phyloP scores from a whole-genome alignment of 805 yeast species.

The Cephaloascus fragrans region DNA sequence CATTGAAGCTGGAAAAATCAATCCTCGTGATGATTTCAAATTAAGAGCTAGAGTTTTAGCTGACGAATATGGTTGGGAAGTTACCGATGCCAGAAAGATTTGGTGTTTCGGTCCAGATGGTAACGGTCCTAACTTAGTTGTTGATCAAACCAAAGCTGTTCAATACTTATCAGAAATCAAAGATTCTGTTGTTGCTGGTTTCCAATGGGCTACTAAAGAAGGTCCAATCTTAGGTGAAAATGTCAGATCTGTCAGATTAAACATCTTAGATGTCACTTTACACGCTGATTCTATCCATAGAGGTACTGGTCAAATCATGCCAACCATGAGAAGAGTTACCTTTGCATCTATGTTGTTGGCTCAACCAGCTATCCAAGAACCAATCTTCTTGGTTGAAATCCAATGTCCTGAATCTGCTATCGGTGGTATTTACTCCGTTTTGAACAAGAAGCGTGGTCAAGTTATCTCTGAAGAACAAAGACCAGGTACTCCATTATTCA shows the following conservation, averaged over 20 bases:
- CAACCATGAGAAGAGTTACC: constrained; percentile 99
- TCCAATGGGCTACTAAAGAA: constrained; percentile 99
- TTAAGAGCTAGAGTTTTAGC: constrained; percentile 98
- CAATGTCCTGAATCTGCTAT: constrained; percentile 99
- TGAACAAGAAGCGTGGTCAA: constrained; percentile 99
- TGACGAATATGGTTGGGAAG: constrained; percentile 99
- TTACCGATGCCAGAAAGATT: constrained; percentile 99
- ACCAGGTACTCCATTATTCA: constrained; percentile 99
- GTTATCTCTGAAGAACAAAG: constrained; percentile 99
- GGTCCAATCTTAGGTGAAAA: constrained; percentile 98
- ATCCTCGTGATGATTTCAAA: constrained; percentile 97
- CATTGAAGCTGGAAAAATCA: constrained; percentile 85
- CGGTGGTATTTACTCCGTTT: constrained; percentile 99
- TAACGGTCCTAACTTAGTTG: constrained; percentile 96
- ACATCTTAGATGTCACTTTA: constrained; percentile 97
- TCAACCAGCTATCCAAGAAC: constrained; percentile 98
- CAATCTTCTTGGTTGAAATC: constrained; percentile 97
- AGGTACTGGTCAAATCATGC: constrained; percentile 99
- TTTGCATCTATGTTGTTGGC: constrained; percentile 97
- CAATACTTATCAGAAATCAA: constrained; percentile 98
- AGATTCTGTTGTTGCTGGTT: constrained; percentile 99
- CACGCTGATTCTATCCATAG: constrained; percentile 99
- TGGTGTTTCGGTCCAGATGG: constrained; percentile 99
- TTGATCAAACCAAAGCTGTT: constrained; percentile 99
- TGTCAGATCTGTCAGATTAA: constrained; percentile 92